These are phyloP conservation scores for Myxozyma melibiosi DNA, from an alignment of 805 yeast genomes.

Conservation along the genomic window DNA sequence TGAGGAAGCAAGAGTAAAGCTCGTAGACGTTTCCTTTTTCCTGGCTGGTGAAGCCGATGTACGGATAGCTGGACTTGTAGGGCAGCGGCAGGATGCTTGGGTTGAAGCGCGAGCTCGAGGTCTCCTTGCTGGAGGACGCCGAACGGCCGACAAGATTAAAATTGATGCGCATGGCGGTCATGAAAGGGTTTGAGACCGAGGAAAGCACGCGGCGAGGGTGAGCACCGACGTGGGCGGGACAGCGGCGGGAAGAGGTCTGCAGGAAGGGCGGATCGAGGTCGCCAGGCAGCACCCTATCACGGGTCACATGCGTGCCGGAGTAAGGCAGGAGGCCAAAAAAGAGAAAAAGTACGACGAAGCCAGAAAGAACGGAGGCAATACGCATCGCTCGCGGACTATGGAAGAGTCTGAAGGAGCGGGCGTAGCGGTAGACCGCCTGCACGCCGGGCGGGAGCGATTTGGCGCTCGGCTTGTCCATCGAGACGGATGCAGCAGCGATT, in stretches of 20 bases:
- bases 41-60: constrained; percentile 27
- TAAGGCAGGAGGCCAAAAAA: constrained; percentile 11
- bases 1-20: constrained; percentile 24
- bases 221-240: constrained; percentile 19
- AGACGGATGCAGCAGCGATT: too few species aligned
- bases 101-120: constrained; percentile 16
- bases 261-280: constrained; percentile 30
- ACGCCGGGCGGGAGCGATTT: constrained; percentile 9
- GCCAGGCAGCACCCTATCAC: constrained; percentile 19
- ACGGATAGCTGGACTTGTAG: constrained; percentile 16
- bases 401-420: constrained; percentile 21
- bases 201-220: constrained; percentile 20
- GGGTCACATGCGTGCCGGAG: neutral
- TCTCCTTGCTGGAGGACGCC: neutral
- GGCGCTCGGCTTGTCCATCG: constrained; percentile 2
- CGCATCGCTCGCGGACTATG: constrained; percentile 18
- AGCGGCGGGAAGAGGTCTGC: constrained; percentile 19
- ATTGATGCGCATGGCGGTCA: constrained; percentile 31
- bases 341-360: neutral
- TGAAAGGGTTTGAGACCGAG: constrained; percentile 28
- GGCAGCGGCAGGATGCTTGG: constrained; percentile 30
- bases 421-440: constrained; percentile 7
- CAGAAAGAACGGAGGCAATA: constrained; percentile 1
- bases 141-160: constrained; percentile 14
- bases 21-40: constrained; percentile 21